Percentiles rank a stretch among this genome's conserved stretches.
These are phyloP conservation scores for Cyclotella kingstonii DNA, from an alignment of 108 stramenopile genomes.

Conservation along the genomic window DNA sequence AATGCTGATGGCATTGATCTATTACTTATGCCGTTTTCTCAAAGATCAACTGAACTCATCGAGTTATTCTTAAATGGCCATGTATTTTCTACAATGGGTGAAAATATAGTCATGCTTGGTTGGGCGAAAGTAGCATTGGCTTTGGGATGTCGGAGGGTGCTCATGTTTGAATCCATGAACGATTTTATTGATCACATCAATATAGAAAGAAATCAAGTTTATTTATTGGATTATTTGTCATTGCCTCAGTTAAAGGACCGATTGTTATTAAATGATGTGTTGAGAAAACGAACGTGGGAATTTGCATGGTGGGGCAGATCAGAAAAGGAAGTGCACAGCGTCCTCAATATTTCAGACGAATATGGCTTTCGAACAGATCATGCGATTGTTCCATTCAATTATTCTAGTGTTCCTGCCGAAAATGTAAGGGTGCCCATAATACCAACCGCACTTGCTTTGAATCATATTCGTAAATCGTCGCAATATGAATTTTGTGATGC, in stretches of 20 bases:
- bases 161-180: neutral
- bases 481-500: neutral
- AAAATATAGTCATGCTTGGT: neutral
- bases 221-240: neutral
- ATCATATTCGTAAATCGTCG: neutral
- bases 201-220: neutral
- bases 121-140: constrained; percentile 3
- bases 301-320: neutral
- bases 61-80: neutral
- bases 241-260: neutral
- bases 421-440: neutral
- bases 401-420: neutral
- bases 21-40: neutral
- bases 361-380: neutral
- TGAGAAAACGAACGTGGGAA: constrained; percentile 3
- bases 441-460: neutral
- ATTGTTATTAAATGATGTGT: neutral
- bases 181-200: neutral
- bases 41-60: neutral
- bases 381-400: neutral
- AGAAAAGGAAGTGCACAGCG: neutral
- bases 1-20: neutral
- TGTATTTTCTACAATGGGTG: neutral
- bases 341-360: neutral
- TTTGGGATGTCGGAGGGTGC: neutral